Evolutionary conservation across 495 filamentous ascomycete species (phyloP).

Genomic region (Neurospora intermedia): DNA sequence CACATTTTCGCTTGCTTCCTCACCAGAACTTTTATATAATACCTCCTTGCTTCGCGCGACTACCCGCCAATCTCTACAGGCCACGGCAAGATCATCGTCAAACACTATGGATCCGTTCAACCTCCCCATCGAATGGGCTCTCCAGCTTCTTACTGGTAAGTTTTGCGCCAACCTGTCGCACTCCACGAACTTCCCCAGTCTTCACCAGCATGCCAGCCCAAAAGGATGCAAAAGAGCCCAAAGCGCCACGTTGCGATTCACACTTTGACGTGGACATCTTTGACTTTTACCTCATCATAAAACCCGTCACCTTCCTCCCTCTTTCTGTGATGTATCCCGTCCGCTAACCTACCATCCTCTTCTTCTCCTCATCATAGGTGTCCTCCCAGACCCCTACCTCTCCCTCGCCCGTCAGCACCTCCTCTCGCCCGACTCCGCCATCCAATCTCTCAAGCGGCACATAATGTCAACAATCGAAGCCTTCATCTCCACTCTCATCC

Average conservation of each 20-base stretch:
- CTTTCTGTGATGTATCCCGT: neutral
- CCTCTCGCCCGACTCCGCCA: slow-evolving; percentile 22
- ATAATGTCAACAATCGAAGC: slow-evolving; percentile 22
- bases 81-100: neutral
- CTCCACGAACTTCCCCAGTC: neutral
- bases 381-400: slow-evolving; percentile 29
- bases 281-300: neutral
- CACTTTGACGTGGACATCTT: neutral
- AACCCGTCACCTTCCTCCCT: neutral
- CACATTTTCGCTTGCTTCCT: neutral
- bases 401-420: slow-evolving; percentile 28
- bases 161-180: neutral
- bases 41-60: neutral
- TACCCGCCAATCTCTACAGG: neutral
- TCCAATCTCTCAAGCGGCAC: slow-evolving; percentile 23
- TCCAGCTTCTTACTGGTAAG: neutral
- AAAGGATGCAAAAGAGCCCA: neutral
- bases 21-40: neutral
- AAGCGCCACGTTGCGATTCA: neutral
- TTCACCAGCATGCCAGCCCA: neutral
- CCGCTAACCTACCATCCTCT: neutral
- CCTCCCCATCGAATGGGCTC: neutral
- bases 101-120: neutral
- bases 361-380: slow-evolving; percentile 13
- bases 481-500: slow-evolving; percentile 20